Percentiles rank a stretch among this genome's conserved stretches.
Conservation (phyloP, 768 basidiomycete genomes). For the Tulasnella sp. region DNA sequence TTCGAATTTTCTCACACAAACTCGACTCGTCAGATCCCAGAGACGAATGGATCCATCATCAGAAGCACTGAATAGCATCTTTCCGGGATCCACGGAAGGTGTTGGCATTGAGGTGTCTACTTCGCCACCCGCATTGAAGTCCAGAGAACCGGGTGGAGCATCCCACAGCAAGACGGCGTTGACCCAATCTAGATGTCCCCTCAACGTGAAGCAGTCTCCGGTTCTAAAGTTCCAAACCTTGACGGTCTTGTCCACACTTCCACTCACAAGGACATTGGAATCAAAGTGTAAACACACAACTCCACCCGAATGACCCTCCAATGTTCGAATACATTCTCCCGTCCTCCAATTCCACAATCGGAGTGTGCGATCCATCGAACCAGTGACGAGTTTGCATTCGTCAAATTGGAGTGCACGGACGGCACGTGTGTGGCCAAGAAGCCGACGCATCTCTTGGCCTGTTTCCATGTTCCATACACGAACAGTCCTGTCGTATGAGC, state of each 20-base stretch:
- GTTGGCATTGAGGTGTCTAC: too few relatives aligned
- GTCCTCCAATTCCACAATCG: conserved; percentile 94
- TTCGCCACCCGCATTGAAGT: conserved; percentile 21
- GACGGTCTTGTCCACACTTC: conserved; percentile 88
- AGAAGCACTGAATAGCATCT: conserved; percentile 94
- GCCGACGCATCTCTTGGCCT: conserved; percentile 64
- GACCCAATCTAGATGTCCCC: conserved; percentile 93
- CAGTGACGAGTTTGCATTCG: conserved; percentile 87
- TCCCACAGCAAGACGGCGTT: conserved; percentile 94
- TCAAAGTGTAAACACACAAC: conserved; percentile 89
- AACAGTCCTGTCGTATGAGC: conserved; percentile 89
- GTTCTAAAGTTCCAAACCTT: conserved; percentile 90
- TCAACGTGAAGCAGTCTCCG: conserved; percentile 79
- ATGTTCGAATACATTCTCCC: conserved; percentile 72
- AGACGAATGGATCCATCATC: conserved; percentile 89
- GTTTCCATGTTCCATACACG: conserved; percentile 96
- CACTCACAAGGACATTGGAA: conserved; percentile 79
- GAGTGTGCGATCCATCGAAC: conserved; percentile 89
- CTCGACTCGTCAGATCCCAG: conserved; percentile 76
- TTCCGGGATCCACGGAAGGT: conserved; percentile 37
- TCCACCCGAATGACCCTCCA: conserved; percentile 83
- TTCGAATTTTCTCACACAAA: conserved; percentile 69
- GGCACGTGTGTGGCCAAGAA: conserved; percentile 85
- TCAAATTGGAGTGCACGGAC: conserved; percentile 92
- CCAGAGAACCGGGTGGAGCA: conserved; percentile 27